Conservation (phyloP, 306 rosid species). For the Ceratonia siliqua region DNA sequence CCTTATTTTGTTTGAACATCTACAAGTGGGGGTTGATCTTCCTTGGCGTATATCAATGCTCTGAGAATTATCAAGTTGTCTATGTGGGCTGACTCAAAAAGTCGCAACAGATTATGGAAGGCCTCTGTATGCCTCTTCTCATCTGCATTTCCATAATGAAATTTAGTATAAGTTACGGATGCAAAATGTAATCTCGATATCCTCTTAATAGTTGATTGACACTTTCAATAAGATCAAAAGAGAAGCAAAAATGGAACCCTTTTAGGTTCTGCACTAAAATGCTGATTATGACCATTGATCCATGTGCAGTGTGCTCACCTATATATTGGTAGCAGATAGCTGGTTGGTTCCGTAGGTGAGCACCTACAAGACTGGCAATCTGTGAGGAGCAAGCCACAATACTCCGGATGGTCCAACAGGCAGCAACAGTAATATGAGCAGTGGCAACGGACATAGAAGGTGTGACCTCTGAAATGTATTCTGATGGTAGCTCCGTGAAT, state of each 20-base stretch:
- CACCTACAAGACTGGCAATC: slow-evolving; percentile 57
- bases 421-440: slow-evolving; percentile 75
- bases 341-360: slow-evolving; percentile 48
- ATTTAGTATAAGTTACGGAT: neutral
- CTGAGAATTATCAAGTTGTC: slow-evolving; percentile 74
- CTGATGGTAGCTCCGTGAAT: slow-evolving; percentile 62
- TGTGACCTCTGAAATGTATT: slow-evolving; percentile 66
- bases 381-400: slow-evolving; percentile 70
- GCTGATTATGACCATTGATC: neutral
- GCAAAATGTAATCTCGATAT: neutral
- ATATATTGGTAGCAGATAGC: slow-evolving; percentile 52
- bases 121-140: slow-evolving; percentile 61
- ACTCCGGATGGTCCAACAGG: slow-evolving; percentile 77
- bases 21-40: slow-evolving; percentile 59
- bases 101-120: slow-evolving; percentile 50
- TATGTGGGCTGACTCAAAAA: slow-evolving; percentile 52
- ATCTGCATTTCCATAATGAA: slow-evolving; percentile 42
- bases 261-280: neutral
- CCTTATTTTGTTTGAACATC: slow-evolving; percentile 46
- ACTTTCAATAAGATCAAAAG: neutral
- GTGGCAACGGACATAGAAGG: slow-evolving; percentile 62
- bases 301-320: slow-evolving; percentile 53
- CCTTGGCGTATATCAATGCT: slow-evolving; percentile 58
- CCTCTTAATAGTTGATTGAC: neutral
- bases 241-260: neutral